Evolutionary conservation across 345 rosid species (phyloP).

Genomic region (Barbarea vulgaris): DNA sequence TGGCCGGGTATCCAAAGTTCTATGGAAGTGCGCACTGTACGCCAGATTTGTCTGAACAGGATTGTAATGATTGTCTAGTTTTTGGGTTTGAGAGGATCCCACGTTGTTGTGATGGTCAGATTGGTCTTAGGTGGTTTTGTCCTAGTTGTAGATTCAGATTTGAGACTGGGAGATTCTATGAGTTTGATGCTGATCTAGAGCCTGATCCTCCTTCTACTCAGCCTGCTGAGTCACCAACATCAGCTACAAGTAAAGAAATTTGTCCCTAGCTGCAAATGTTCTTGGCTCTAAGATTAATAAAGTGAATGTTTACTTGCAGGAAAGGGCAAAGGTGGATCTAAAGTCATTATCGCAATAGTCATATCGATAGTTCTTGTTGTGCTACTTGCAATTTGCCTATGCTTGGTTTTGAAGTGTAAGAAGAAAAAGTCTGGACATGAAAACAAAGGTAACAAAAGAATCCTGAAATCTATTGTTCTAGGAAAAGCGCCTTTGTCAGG

Average conservation of each 20-base stretch:
- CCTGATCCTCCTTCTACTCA: conserved; percentile 28
- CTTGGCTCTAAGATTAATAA: conserved; percentile 1
- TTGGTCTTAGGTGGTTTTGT: conserved; percentile 39
- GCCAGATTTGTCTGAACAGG: conserved; percentile 44
- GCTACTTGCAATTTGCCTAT: conserved; percentile 8
- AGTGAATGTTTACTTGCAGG: conserved; percentile 18
- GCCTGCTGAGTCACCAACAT: not conserved
- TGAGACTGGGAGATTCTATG: conserved; percentile 40
- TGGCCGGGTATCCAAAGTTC: not conserved
- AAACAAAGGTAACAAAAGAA: conserved; percentile 19
- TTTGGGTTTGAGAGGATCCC: conserved; percentile 11
- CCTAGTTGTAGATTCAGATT: conserved; percentile 55
- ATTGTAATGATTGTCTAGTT: conserved; percentile 43
- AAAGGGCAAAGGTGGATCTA: conserved; percentile 32
- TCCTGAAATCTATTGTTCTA: conserved; percentile 13
- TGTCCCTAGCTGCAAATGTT: not conserved
- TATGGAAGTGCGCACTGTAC: conserved; percentile 51
- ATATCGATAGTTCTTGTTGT: conserved; percentile 29
- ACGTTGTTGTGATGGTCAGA: conserved; percentile 26
- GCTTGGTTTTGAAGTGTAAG: conserved; percentile 30
- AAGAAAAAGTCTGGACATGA: conserved; percentile 9
- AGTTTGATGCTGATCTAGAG: conserved; percentile 18
- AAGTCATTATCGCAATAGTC: conserved; percentile 26
- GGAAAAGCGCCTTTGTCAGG: conserved; percentile 20
- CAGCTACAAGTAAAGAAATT: not conserved